Evolutionary conservation across 345 rosid genomes (phyloP).

Genomic region (Populus simonii): DNA sequence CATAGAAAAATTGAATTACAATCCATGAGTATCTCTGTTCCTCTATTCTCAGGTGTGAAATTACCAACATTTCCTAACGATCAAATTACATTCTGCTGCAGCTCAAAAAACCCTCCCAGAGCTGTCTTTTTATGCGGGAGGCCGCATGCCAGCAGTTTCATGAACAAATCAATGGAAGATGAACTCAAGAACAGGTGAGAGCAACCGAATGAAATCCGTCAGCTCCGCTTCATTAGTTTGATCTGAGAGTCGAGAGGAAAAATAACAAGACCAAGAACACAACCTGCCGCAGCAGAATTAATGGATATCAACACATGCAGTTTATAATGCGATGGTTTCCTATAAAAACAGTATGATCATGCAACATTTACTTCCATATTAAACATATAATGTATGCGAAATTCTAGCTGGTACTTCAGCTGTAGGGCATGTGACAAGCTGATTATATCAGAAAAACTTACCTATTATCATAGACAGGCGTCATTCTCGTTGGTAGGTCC

Average conservation of each 20-base stretch:
- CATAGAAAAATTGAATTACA: neutral
- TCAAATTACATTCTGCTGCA: neutral
- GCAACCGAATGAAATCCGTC: neutral
- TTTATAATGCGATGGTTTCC: neutral
- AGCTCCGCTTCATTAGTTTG: neutral
- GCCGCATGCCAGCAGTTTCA: neutral
- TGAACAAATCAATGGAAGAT: neutral
- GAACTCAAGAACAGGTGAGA: neutral
- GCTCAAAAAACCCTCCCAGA: neutral
- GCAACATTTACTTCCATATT: neutral
- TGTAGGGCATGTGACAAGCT: no score
- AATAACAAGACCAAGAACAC: neutral
- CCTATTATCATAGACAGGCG: neutral
- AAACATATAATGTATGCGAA: neutral
- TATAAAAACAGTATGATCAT: neutral
- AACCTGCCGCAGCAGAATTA: neutral
- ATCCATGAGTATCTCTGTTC: neutral
- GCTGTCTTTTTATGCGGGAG: neutral
- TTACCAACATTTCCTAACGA: neutral
- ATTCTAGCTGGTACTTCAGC: neutral
- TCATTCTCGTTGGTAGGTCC: conserved; percentile 41
- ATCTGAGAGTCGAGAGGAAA: neutral
- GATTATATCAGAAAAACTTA: neutral
- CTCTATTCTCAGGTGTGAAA: neutral
- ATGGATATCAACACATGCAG: neutral